Evolutionary conservation across 2,329 filamentous ascomycete species (phyloP).

Genomic region (Aspergillus melleus): DNA sequence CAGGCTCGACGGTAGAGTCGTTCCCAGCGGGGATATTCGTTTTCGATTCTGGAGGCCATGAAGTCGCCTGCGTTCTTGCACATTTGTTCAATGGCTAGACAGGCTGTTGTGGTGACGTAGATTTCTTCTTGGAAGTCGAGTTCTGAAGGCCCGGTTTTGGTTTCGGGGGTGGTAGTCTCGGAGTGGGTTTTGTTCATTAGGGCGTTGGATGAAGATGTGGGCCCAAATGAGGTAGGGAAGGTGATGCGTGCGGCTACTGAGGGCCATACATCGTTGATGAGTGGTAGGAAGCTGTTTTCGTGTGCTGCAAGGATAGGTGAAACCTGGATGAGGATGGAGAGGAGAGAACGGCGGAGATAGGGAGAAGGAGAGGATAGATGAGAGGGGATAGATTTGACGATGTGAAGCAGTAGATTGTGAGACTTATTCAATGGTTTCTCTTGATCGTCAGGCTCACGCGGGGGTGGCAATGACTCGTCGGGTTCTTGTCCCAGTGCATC

Average conservation of each 20-base stretch:
- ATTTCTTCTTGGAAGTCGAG: constrained; percentile 39
- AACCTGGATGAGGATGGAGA: constrained; percentile 73
- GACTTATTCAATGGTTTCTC: constrained; percentile 70
- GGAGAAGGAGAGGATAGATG: constrained; percentile 86
- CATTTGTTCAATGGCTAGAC: constrained; percentile 66
- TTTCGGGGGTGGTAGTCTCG: constrained; percentile 43
- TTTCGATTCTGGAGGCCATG: constrained; percentile 71
- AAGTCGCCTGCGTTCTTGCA: constrained; percentile 78
- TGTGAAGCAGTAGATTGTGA: constrained; percentile 77
- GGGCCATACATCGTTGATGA: constrained; percentile 90
- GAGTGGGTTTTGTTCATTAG: constrained; percentile 20
- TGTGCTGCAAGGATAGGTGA: constrained; percentile 71
- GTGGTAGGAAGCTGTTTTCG: constrained; percentile 80
- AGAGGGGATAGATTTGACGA: constrained; percentile 81
- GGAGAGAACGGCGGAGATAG: constrained; percentile 72
- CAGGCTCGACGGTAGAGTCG: constrained; percentile 42
- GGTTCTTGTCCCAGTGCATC: constrained; percentile 38
- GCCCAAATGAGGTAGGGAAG: constrained; percentile 52
- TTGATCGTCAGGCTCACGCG: constrained; percentile 52
- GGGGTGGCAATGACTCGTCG: constrained; percentile 34
- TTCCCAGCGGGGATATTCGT: constrained; percentile 57
- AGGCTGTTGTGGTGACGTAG: constrained; percentile 65
- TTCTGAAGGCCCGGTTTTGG: constrained; percentile 24
- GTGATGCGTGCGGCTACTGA: constrained; percentile 56
- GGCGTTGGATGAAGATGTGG: constrained; percentile 48